Evolutionary conservation across 345 rosid genomes (phyloP).

Genomic region (Pistacia integerrima): DNA sequence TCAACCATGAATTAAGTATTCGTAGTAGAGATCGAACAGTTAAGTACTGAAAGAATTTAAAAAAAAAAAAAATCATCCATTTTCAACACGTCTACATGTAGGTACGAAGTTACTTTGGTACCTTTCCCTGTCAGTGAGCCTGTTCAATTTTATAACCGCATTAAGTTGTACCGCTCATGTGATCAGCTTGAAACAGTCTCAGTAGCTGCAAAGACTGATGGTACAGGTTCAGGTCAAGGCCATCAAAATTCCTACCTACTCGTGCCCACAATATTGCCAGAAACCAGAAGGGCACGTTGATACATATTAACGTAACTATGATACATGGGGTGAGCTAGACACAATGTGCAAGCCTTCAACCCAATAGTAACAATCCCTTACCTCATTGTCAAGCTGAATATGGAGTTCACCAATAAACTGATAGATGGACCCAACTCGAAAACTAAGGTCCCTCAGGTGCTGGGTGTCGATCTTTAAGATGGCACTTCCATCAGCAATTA

Average conservation of each 20-base stretch:
- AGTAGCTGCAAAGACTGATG: constrained; percentile 61
- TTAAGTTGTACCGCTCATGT: constrained; percentile 18
- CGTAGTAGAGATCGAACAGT: background rate
- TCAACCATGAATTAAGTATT: background rate
- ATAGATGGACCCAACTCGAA: constrained; percentile 63
- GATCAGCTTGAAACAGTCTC: constrained; percentile 57
- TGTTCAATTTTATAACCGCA: constrained; percentile 14
- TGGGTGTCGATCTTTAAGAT: constrained; percentile 59
- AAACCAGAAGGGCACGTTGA: constrained; percentile 5
- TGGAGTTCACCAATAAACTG: constrained; percentile 87
- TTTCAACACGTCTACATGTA: background rate
- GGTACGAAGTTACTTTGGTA: background rate
- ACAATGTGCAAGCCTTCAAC: constrained; percentile 6
- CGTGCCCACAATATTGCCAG: constrained; percentile 78
- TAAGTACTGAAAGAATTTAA: background rate
- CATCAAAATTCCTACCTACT: constrained; percentile 79
- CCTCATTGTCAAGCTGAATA: constrained; percentile 57
- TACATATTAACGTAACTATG: background rate
- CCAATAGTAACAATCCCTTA: constrained; percentile 18
- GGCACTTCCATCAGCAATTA: constrained; percentile 54
- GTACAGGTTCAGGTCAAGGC: constrained; percentile 75
- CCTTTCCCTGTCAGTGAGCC: constrained; percentile 57
- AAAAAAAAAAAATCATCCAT: background rate
- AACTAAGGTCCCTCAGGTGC: constrained; percentile 71
- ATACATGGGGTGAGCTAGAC: too few species aligned